Conservation (phyloP, 352 stramenopile genomes). For the Phytophthora syringae region DNA sequence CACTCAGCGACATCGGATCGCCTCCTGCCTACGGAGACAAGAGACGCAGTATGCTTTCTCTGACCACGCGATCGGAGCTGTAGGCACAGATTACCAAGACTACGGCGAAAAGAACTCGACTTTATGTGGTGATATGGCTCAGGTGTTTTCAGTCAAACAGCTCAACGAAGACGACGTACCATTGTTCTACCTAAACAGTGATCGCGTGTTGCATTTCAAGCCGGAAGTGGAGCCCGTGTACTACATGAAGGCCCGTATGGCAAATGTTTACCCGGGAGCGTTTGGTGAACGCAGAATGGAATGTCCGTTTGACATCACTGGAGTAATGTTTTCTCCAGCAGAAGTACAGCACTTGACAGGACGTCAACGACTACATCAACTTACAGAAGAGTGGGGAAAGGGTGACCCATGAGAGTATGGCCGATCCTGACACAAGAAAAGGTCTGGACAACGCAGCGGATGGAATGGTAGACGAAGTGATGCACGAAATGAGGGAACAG, state of each 20-base stretch:
- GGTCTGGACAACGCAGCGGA: conserved; percentile 11
- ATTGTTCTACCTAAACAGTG: conserved; percentile 65
- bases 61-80: conserved; percentile 37
- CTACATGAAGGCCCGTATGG: conserved; percentile 46
- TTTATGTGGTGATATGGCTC: conserved; percentile 33
- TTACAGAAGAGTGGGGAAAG: conserved; percentile 28
- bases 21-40: conserved; percentile 60
- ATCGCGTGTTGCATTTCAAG: conserved; percentile 48
- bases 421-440: conserved; percentile 1
- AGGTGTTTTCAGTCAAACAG: conserved; percentile 30
- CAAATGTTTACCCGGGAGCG: conserved; percentile 46
- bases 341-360: conserved; percentile 41
- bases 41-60: conserved; percentile 57
- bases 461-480: conserved; percentile 19
- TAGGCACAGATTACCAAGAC: conserved; percentile 27
- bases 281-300: conserved; percentile 49
- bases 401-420: conserved; percentile 1
- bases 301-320: conserved; percentile 55
- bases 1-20: conserved; percentile 19
- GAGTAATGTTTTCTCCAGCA: conserved; percentile 29
- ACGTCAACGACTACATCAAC: conserved; percentile 45
- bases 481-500: conserved; percentile 24
- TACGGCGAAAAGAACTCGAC: conserved; percentile 33
- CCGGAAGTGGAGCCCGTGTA: conserved; percentile 42
- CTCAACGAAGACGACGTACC: conserved; percentile 17